These are phyloP conservation scores for Aspergillus sp. DNA, from an alignment of 2,329 filamentous ascomycete genomes.

Conservation along the genomic window DNA sequence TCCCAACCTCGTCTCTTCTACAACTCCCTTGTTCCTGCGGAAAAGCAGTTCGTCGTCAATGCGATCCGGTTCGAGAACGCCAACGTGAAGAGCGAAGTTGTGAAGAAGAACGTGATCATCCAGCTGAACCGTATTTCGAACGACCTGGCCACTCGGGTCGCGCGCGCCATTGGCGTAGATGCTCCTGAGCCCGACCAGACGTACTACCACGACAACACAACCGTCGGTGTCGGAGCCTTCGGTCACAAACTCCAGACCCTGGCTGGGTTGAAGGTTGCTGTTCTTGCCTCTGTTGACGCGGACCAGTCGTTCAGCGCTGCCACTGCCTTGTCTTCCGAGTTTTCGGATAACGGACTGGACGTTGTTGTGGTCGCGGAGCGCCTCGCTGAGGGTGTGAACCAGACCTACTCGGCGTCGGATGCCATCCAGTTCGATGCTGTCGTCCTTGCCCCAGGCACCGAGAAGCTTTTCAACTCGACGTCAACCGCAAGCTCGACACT, in stretches of 20 bases:
- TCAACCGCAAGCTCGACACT: slow-evolving; percentile 53
- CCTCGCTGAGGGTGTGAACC: slow-evolving; percentile 55
- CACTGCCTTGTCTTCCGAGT: slow-evolving; percentile 47
- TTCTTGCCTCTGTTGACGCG: slow-evolving; percentile 54
- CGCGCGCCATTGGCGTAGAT: slow-evolving; percentile 58
- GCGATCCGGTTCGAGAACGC: slow-evolving; percentile 70
- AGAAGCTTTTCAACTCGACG: slow-evolving; percentile 49
- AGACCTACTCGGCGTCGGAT: slow-evolving; percentile 66
- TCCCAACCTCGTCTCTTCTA: slow-evolving; percentile 71
- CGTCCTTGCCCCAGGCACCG: slow-evolving; percentile 58
- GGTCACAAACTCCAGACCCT: slow-evolving; percentile 59
- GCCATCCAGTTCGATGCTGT: slow-evolving; percentile 50
- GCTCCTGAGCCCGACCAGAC: slow-evolving; percentile 60
- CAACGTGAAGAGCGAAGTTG: slow-evolving; percentile 55
- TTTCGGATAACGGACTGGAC: slow-evolving; percentile 48
- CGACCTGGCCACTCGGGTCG: slow-evolving; percentile 66
- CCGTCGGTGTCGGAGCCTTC: slow-evolving; percentile 60
- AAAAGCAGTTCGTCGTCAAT: slow-evolving; percentile 72
- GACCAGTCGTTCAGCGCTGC: slow-evolving; percentile 51
- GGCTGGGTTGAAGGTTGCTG: slow-evolving; percentile 63
- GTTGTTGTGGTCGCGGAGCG: slow-evolving; percentile 62
- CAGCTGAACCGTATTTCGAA: slow-evolving; percentile 70
- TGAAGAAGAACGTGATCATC: slow-evolving; percentile 65
- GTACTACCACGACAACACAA: slow-evolving; percentile 70
- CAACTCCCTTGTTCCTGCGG: slow-evolving; percentile 65